phyloP scores from a whole-genome alignment of 2,329 filamentous ascomycete species.

The Colletotrichum shisoi region DNA sequence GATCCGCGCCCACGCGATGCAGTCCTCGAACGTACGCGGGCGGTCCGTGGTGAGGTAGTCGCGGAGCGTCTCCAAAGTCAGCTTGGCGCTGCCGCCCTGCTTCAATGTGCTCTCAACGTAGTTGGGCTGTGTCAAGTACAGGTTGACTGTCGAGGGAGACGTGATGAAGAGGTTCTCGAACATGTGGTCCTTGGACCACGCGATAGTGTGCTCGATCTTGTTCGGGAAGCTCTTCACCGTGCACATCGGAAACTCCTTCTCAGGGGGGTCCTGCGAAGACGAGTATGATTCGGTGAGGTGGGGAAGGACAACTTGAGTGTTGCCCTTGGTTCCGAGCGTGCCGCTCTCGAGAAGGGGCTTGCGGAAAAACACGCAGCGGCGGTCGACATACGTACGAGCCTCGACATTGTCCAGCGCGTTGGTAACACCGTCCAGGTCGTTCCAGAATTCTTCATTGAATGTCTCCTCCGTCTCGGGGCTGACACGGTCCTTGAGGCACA shows the following conservation, averaged over 20 bases:
- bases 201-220: conserved; percentile 97
- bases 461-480: conserved; percentile 90
- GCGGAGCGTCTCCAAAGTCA: conserved; percentile 86
- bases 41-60: conserved; percentile 93
- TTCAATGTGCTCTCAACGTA: conserved; percentile 88
- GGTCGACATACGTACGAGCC: conserved; percentile 93
- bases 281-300: conserved; percentile 96
- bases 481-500: conserved; percentile 85
- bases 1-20: conserved; percentile 91
- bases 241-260: conserved; percentile 99
- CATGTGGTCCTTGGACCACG: conserved; percentile 89
- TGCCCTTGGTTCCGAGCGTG: conserved; percentile 98
- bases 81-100: conserved; percentile 93
- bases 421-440: conserved; percentile 84
- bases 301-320: conserved; percentile 94
- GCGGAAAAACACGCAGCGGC: conserved; percentile 96
- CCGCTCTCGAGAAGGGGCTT: conserved; percentile 96
- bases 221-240: conserved; percentile 97
- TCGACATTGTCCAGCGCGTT: conserved; percentile 98
- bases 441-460: conserved; percentile 95
- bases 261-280: conserved; percentile 90
- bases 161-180: conserved; percentile 96
- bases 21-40: conserved; percentile 92
- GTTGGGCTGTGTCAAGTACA: conserved; percentile 90
- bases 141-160: conserved; percentile 90